These are phyloP conservation scores for Schizosaccharomyces lindneri DNA, from an alignment of 805 yeast genomes.

Conservation along the genomic window DNA sequence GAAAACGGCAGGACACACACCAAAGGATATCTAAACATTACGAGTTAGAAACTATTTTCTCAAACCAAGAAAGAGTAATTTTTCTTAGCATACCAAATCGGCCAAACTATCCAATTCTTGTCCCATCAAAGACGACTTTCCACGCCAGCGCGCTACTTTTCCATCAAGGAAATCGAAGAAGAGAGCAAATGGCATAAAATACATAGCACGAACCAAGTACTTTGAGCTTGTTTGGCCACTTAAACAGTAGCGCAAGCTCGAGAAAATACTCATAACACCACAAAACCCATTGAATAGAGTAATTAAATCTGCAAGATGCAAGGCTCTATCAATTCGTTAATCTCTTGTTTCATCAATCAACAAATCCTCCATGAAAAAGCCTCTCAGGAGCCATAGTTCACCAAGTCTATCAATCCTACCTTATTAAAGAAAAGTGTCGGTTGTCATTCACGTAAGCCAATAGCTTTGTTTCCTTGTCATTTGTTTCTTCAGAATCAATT, in stretches of 20 bases:
- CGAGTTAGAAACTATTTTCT: neutral
- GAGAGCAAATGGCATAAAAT: constrained; percentile 69
- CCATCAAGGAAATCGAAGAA: constrained; percentile 95
- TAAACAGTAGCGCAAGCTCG: constrained; percentile 57
- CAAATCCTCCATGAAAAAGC: constrained; percentile 63
- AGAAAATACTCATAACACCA: constrained; percentile 74
- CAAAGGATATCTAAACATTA: constrained; percentile 29
- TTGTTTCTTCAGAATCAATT: neutral
- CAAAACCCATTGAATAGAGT: constrained; percentile 75
- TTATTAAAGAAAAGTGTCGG: constrained; percentile 62
- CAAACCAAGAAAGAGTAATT: neutral
- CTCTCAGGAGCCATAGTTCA: constrained; percentile 47
- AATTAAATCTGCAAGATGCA: constrained; percentile 90
- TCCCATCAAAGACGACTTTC: constrained; percentile 80
- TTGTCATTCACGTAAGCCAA: constrained; percentile 57
- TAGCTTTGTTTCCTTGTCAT: constrained; percentile 30
- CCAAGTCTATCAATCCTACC: constrained; percentile 9
- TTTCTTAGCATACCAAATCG: constrained; percentile 32
- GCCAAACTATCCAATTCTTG: constrained; percentile 94
- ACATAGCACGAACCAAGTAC: constrained; percentile 55
- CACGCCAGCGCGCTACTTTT: constrained; percentile 81
- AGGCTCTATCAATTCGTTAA: constrained; percentile 23
- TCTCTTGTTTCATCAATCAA: constrained; percentile 15
- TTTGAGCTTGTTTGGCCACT: constrained; percentile 33
- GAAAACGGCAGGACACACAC: constrained; percentile 83